Evolutionary conservation across 176 grass and related monocot genomes (phyloP).

Genomic region (Rhynchospora pubera): DNA sequence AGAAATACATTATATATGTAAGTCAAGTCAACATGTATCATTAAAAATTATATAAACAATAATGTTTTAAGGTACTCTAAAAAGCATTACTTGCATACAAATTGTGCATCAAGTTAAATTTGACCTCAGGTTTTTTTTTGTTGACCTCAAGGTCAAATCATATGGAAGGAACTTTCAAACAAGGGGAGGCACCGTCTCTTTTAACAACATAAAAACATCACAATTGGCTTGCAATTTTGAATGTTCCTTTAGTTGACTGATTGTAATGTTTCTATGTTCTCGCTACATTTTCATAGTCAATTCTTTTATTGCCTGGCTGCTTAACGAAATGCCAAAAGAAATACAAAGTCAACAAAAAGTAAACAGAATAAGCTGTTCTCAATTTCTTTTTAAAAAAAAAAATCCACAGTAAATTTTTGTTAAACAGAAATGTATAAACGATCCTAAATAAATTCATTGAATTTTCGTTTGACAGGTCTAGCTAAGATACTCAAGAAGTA

Average conservation of each 20-base stretch:
- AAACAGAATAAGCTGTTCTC: neutral
- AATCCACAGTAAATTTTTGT: neutral
- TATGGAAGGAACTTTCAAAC: neutral
- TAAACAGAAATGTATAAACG: neutral
- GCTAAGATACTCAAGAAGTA: slow-evolving; percentile 88
- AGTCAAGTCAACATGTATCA: neutral
- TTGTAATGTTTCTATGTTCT: neutral
- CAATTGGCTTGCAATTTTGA: neutral
- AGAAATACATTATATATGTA: neutral
- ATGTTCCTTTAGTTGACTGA: neutral
- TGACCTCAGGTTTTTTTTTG: neutral
- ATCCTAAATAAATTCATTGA: neutral
- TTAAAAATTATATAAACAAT: neutral
- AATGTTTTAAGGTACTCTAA: neutral
- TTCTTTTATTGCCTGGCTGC: neutral
- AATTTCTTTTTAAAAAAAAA: neutral
- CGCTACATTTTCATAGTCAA: too few species aligned
- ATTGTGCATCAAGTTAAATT: neutral
- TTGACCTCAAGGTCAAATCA: neutral
- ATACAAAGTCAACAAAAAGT: neutral
- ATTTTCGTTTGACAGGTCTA: slow-evolving; percentile 30
- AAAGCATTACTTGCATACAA: neutral
- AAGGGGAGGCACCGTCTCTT: neutral
- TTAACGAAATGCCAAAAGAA: neutral
- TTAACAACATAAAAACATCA: neutral